Conservation (phyloP, 352 stramenopile species). For the Phytopythium vexans region DNA sequence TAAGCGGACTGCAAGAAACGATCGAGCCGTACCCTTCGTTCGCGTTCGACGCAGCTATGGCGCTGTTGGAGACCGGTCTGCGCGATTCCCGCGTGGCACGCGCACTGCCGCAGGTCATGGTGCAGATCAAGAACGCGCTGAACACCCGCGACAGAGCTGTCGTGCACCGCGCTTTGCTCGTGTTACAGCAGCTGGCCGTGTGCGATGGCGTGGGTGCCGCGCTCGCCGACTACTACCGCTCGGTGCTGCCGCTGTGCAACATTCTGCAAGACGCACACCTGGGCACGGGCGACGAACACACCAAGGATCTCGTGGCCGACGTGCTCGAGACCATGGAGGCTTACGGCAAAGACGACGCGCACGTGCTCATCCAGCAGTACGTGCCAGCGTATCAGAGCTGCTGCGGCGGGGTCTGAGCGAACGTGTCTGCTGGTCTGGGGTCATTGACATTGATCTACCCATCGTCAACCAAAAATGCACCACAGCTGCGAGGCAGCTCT, state of each 20-base stretch:
- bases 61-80: constrained; percentile 48
- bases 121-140: constrained; percentile 62
- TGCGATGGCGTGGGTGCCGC: constrained; percentile 66
- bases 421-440: constrained; percentile 14
- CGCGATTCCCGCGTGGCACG: constrained; percentile 36
- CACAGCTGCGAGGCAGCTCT: not conserved
- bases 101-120: constrained; percentile 52
- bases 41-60: constrained; percentile 65
- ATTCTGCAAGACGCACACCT: constrained; percentile 78
- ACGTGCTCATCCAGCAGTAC: constrained; percentile 75
- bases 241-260: constrained; percentile 78
- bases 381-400: constrained; percentile 66
- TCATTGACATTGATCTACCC: no score
- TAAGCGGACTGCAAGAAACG: constrained; percentile 68
- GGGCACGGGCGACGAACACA: constrained; percentile 59
- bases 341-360: constrained; percentile 65
- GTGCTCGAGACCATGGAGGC: constrained; percentile 70
- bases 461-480: constrained; percentile 7
- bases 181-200: constrained; percentile 72
- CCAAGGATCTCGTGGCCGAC: constrained; percentile 55
- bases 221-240: constrained; percentile 64
- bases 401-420: constrained; percentile 8
- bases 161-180: constrained; percentile 60
- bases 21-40: constrained; percentile 73
- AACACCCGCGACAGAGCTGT: constrained; percentile 61